Evolutionary conservation across 1,139 yeast genomes (phyloP), one percentile per base, ranked within the genome.

Genomic region (Sugiyamaella japonica): DNA sequence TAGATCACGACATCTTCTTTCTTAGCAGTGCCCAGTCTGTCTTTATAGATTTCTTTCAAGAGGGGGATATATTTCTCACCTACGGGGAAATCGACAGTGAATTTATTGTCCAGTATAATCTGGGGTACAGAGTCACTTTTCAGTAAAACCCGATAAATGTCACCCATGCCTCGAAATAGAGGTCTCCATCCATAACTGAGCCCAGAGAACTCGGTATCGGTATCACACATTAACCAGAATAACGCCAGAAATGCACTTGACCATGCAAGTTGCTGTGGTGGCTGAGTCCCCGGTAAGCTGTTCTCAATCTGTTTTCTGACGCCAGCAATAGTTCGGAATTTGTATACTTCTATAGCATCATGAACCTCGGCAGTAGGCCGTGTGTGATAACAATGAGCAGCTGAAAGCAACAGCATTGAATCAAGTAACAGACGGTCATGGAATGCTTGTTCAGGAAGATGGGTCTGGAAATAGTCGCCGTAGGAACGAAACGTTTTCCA

Each of bases 301-400:
- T 40, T 38, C 29, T 47, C 42, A 28, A 52, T 38, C 34, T 44
- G 53, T 12, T 44, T 17, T 29, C 55, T 39, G 7, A 54, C 41
- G 8, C 52, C 54, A 4, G 44, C 53, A 37, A 52, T 39, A 15
- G 56, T 50, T 34, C 37, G 23, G 13, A 41, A 39, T 29, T 55
- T 52, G 38, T 55, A 55, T 15, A 45, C 34, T 36, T 55, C 53
- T 9, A 48, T 34, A 20, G 48, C 41, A 32, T 39, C 28, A 10
- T 43, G 42, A 7, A 29, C 23, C 8, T 48, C 28, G 10, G 45
- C 51, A 12, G 39, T 17, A 1, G 57, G 55, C 17, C 20, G 17
- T 1, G n/a, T 25, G 34, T 57, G 50, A 15, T 55, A 42, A 4
- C 40, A n/a, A 49, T 57, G 59, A 10, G 58, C 56, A 10, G 56